Conservation (phyloP, 768 basidiomycete genomes). For the Suillus americanus region DNA sequence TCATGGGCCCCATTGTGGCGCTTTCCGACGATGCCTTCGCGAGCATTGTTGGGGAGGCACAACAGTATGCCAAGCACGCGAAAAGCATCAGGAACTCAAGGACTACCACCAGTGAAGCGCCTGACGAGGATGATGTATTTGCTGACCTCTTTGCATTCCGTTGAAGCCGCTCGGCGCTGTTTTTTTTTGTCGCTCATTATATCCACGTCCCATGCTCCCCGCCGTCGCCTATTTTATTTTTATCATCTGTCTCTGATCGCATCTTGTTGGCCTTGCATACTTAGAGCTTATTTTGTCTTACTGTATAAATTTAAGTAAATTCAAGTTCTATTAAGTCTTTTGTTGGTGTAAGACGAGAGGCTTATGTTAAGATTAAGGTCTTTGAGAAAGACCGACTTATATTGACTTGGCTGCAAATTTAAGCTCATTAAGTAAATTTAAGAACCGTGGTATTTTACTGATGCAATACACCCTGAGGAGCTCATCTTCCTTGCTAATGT, state of each 20-base stretch:
- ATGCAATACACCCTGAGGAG: too few relatives aligned
- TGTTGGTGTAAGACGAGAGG: not conserved
- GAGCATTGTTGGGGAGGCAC: slow-evolving; percentile 6
- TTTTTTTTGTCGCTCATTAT: not conserved
- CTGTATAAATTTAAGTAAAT: not conserved
- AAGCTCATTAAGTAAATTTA: not conserved
- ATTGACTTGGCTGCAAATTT: not conserved
- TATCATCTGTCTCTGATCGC: not conserved
- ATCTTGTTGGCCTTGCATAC: not conserved
- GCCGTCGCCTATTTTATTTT: not conserved
- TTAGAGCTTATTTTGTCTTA: not conserved
- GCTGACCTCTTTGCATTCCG: not conserved
- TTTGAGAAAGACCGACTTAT: not conserved
- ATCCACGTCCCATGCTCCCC: not conserved
- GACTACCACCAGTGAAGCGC: not conserved
- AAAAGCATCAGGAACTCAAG: not conserved
- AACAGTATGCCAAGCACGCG: not conserved
- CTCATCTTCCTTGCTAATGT: too few relatives aligned
- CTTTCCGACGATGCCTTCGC: slow-evolving; percentile 8
- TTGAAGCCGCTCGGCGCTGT: not conserved
- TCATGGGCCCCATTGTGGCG: slow-evolving; percentile 8
- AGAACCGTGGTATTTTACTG: not conserved
- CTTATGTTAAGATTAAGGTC: not conserved
- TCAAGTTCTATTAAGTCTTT: not conserved
- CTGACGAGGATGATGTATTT: not conserved